Percentiles rank a stretch among this genome's conserved stretches.
phyloP scores from a whole-genome alignment of 257 asterid genomes.

The Solanum pennellii region DNA sequence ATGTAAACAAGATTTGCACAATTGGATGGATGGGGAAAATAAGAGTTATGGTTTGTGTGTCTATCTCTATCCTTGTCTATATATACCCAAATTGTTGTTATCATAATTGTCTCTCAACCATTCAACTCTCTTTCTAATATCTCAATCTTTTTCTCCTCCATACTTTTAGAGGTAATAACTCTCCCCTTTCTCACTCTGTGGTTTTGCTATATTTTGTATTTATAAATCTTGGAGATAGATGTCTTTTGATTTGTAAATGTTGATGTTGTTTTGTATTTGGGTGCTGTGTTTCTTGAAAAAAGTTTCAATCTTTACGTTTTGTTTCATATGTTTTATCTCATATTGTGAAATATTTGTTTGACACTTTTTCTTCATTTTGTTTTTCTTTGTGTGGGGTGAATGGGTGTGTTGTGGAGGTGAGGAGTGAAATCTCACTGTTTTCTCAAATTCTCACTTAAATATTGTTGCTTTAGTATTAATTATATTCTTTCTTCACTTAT shows the following conservation, averaged over 20 bases:
- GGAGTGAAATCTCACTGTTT: neutral
- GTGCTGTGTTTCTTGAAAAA: neutral
- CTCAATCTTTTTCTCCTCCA: neutral
- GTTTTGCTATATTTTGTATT: neutral
- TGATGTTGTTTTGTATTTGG: neutral
- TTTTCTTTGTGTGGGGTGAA: neutral
- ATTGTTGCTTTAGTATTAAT: neutral
- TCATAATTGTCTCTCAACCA: slow-evolving; percentile 1
- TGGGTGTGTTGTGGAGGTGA: neutral
- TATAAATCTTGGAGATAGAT: neutral
- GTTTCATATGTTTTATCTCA: neutral
- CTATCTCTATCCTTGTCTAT: neutral
- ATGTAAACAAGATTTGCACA: neutral
- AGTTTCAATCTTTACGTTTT: neutral
- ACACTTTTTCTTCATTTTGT: neutral
- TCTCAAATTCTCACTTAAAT: neutral
- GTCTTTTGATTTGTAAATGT: neutral
- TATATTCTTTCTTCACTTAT: neutral
- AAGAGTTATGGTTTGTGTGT: neutral
- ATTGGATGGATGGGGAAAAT: neutral
- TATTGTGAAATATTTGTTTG: neutral
- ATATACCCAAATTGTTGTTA: neutral
- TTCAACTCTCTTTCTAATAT: neutral
- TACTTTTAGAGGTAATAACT: neutral
- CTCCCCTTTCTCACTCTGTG: neutral